Conservation (phyloP, 495 filamentous ascomycete species). For the Trichoderma parareesei region DNA sequence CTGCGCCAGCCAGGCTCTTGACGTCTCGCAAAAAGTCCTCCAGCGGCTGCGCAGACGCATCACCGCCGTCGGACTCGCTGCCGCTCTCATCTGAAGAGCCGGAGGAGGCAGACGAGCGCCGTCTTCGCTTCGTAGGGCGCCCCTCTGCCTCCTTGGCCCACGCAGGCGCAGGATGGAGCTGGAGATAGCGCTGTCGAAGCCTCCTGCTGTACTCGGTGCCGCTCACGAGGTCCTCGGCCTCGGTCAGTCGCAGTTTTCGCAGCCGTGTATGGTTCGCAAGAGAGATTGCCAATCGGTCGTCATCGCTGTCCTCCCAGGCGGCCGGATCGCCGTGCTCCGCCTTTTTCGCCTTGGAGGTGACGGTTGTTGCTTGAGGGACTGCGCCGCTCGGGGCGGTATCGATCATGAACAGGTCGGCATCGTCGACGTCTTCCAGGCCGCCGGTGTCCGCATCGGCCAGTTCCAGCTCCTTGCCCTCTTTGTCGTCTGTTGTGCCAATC, state of each 20-base stretch:
- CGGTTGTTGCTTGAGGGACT: conserved; percentile 24
- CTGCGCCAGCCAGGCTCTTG: conserved; percentile 40
- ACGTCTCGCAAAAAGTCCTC: conserved; percentile 69
- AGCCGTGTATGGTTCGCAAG: conserved; percentile 63
- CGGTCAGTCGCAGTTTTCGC: conserved; percentile 70
- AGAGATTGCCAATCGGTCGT: conserved; percentile 78
- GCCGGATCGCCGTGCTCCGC: conserved; percentile 35
- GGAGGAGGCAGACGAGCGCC: conserved; percentile 37
- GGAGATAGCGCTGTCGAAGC: conserved; percentile 71
- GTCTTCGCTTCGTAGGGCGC: conserved; percentile 44
- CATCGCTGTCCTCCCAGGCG: conserved; percentile 93
- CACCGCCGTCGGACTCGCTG: conserved; percentile 50
- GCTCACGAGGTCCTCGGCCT: conserved; percentile 75
- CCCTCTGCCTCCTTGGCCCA: conserved; percentile 55
- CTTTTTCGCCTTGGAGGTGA: conserved; percentile 24
- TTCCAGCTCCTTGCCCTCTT: conserved; percentile 28
- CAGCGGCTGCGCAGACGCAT: conserved; percentile 63
- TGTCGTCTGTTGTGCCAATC: conserved; percentile 14
- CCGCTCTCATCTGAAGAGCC: conserved; percentile 41
- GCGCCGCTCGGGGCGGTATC: conserved; percentile 31
- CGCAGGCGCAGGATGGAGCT: conserved; percentile 68
- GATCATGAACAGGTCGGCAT: conserved; percentile 51
- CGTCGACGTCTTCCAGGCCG: conserved; percentile 45
- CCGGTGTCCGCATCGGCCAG: conserved; percentile 20
- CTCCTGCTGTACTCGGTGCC: conserved; percentile 78